Evolutionary conservation across 2,329 filamentous ascomycete species (phyloP).

Genomic region (Fusarium sp.): DNA sequence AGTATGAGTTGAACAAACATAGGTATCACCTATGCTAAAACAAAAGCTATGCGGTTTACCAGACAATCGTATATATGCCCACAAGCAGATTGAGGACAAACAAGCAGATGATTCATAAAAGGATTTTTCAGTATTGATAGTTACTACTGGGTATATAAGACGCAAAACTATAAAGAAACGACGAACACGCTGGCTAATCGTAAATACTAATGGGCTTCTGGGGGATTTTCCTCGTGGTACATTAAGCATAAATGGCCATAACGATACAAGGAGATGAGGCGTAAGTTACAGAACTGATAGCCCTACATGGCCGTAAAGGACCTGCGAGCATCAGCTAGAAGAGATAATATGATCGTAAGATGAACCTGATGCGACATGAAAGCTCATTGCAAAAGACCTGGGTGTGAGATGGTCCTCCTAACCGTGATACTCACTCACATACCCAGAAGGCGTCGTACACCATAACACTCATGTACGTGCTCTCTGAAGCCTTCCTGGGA

Average conservation of each 20-base stretch:
- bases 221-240: background rate
- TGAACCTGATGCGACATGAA: background rate
- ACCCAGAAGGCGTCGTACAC: slow-evolving; percentile 29
- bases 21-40: background rate
- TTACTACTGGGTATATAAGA: slow-evolving; percentile 21
- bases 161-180: background rate
- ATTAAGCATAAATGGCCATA: background rate
- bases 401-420: background rate
- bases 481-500: slow-evolving; percentile 38
- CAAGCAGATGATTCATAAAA: background rate
- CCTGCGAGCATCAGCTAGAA: slow-evolving; percentile 28
- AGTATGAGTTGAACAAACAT: background rate
- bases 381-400: background rate
- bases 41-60: background rate
- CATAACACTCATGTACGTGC: slow-evolving; percentile 43
- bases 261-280: background rate
- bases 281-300: background rate
- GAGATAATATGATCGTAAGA: background rate
- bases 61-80: background rate
- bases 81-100: background rate
- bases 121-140: background rate
- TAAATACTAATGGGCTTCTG: slow-evolving; percentile 2
- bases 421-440: slow-evolving; percentile 18
- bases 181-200: slow-evolving; percentile 2
- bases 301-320: background rate